Percentiles rank a stretch among this genome's conserved stretches.
These are phyloP conservation scores for Lablab purpureus DNA, from an alignment of 306 rosid genomes.

Conservation along the genomic window DNA sequence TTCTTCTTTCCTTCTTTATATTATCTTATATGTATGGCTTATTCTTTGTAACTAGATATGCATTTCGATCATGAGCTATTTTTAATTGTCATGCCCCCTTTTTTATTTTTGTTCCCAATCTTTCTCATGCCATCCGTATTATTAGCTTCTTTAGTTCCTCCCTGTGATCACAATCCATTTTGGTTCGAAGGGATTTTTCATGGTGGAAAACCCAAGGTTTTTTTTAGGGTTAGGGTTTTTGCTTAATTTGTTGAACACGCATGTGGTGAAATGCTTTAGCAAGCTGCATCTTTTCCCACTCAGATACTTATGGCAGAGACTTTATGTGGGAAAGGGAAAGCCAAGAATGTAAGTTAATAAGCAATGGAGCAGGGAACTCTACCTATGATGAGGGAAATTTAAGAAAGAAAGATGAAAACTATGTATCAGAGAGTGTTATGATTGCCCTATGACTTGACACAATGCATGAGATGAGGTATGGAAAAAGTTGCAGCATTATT, in stretches of 20 bases:
- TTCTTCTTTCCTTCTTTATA: conserved; percentile 2
- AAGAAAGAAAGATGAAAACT: conserved; percentile 38
- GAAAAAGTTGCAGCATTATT: conserved; percentile 44
- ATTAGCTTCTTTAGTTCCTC: conserved; percentile 7
- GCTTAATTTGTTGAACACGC: conserved; percentile 17
- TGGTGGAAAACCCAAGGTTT: conserved; percentile 24
- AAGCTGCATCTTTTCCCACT: conserved; percentile 28
- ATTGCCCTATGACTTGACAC: conserved; percentile 54
- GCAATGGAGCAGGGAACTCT: background rate
- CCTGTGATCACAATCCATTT: background rate
- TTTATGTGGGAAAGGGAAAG: conserved; percentile 47
- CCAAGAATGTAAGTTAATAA: conserved; percentile 44
- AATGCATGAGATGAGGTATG: conserved; percentile 50
- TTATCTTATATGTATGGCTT: background rate
- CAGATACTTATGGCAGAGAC: conserved; percentile 41
- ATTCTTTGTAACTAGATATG: conserved; percentile 52
- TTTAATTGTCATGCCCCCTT: too few species aligned
- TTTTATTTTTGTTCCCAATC: background rate
- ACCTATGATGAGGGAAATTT: conserved; percentile 11
- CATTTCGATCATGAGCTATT: conserved; percentile 33
- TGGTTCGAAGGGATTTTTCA: background rate
- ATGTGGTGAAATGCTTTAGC: conserved; percentile 35
- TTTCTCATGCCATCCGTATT: background rate
- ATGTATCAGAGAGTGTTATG: conserved; percentile 35
- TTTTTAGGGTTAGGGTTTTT: conserved; percentile 60